Conservation (phyloP, 176 grass and related monocot species). For the Typha latifolia region DNA sequence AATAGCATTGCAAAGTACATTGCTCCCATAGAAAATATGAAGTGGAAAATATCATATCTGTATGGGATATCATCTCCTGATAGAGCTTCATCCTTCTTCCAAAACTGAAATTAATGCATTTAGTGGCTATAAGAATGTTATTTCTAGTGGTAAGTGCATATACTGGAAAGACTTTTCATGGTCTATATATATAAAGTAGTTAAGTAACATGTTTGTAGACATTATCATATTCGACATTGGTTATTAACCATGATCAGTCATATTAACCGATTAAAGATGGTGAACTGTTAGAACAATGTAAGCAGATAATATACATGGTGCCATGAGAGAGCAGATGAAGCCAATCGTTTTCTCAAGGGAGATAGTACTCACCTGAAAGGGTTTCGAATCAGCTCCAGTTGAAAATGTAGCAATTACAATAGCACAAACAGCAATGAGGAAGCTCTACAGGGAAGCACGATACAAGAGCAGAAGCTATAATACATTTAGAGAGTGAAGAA, state of each 20-base stretch:
- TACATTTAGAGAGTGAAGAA: neutral
- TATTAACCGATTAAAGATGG: neutral
- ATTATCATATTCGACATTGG: too few species aligned
- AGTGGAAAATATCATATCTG: slow-evolving; percentile 69
- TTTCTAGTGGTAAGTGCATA: neutral
- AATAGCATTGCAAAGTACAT: slow-evolving; percentile 98
- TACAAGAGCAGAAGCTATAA: neutral
- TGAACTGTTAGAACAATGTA: slow-evolving; percentile 6
- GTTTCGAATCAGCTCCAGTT: slow-evolving; percentile 69
- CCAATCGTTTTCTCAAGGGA: neutral
- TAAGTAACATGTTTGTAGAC: neutral
- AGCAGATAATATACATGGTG: neutral
- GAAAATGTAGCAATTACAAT: slow-evolving; percentile 95
- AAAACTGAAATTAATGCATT: slow-evolving; percentile 37
- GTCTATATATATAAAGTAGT: neutral
- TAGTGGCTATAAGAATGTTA: neutral
- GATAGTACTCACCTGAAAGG: slow-evolving; percentile 47
- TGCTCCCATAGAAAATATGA: slow-evolving; percentile 79
- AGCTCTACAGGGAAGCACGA: slow-evolving; percentile 39
- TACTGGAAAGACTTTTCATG: neutral
- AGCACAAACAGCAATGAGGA: slow-evolving; percentile 70
- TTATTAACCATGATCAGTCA: neutral
- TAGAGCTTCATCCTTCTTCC: slow-evolving; percentile 40
- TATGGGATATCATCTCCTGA: slow-evolving; percentile 61
- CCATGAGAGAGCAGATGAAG: neutral